These are phyloP conservation scores for Hirsutella rhossiliensis DNA, from an alignment of 2,329 filamentous ascomycete species.

Conservation along the genomic window DNA sequence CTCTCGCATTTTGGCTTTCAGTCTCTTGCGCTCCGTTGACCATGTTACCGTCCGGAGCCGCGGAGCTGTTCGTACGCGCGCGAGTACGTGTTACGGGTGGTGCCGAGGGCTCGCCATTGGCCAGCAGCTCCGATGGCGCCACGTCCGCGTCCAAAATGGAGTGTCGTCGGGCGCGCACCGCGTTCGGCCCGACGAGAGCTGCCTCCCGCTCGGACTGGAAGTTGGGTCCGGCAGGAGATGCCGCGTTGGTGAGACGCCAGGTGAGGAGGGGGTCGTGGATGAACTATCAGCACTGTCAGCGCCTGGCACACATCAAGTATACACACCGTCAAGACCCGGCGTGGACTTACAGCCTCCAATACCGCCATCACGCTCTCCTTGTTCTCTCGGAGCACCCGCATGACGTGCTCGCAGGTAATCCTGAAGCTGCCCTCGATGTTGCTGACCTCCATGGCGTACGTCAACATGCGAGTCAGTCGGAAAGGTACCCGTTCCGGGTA, in stretches of 20 bases:
- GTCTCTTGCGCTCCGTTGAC: conserved; percentile 33
- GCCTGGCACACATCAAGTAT: too few relatives aligned
- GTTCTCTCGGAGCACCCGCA: conserved; percentile 91
- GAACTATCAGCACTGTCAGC: conserved; percentile 47
- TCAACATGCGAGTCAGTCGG: conserved; percentile 95
- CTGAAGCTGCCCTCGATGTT: conserved; percentile 98
- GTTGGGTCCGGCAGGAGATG: conserved; percentile 53
- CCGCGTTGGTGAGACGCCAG: conserved; percentile 69
- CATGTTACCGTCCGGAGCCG: conserved; percentile 20
- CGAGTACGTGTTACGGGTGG: conserved; percentile 37
- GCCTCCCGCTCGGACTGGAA: conserved; percentile 50
- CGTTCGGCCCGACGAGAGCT: conserved; percentile 34
- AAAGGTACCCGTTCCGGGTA: conserved; percentile 97
- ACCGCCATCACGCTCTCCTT: conserved; percentile 99
- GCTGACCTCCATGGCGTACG: conserved; percentile 99
- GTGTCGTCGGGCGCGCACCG: conserved; percentile 46
- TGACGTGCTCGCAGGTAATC: conserved; percentile 96
- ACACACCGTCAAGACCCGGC: neutral
- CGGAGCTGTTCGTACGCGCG: conserved; percentile 48
- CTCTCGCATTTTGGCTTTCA: conserved; percentile 87
- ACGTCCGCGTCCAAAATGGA: conserved; percentile 57
- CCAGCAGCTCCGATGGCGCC: conserved; percentile 46
- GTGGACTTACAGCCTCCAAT: conserved; percentile 72
- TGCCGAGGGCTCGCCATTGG: conserved; percentile 29
- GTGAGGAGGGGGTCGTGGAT: conserved; percentile 98